Evolutionary conservation across 2,329 filamentous ascomycete genomes (phyloP).

Genomic region (Aureobasidium musti): DNA sequence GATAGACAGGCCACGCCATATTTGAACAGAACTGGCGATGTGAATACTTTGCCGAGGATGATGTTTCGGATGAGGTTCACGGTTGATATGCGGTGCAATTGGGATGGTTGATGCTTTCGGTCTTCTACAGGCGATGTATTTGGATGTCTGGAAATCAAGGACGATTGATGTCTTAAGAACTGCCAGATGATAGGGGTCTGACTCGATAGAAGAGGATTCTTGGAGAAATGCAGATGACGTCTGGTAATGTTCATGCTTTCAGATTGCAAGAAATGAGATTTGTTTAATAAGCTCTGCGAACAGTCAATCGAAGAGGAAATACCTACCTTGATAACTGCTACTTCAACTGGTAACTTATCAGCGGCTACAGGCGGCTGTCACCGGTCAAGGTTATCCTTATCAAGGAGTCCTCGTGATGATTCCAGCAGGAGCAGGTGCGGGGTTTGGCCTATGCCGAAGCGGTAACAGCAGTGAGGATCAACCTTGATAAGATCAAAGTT

Average conservation of each 20-base stretch:
- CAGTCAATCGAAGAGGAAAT: neutral
- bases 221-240: neutral
- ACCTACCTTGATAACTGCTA: neutral
- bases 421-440: constrained; percentile 7
- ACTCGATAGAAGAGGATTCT: neutral
- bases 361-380: constrained; percentile 14
- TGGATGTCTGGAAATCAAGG: constrained; percentile 2
- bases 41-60: constrained; percentile 39
- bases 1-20: constrained; percentile 40
- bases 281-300: neutral
- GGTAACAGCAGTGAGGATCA: neutral
- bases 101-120: neutral
- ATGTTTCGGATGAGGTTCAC: constrained; percentile 39
- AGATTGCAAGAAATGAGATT: neutral
- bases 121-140: neutral
- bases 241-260: constrained; percentile 11
- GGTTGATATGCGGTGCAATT: constrained; percentile 31
- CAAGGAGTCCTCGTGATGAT: neutral
- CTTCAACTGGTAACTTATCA: neutral
- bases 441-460: constrained; percentile 22
- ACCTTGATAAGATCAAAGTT: neutral
- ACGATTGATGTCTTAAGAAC: neutral
- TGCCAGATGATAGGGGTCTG: neutral
- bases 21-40: constrained; percentile 39
- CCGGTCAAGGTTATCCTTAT: constrained; percentile 7